Evolutionary conservation across 352 stramenopile genomes (phyloP).

Genomic region (Phytopythium aichiense): DNA sequence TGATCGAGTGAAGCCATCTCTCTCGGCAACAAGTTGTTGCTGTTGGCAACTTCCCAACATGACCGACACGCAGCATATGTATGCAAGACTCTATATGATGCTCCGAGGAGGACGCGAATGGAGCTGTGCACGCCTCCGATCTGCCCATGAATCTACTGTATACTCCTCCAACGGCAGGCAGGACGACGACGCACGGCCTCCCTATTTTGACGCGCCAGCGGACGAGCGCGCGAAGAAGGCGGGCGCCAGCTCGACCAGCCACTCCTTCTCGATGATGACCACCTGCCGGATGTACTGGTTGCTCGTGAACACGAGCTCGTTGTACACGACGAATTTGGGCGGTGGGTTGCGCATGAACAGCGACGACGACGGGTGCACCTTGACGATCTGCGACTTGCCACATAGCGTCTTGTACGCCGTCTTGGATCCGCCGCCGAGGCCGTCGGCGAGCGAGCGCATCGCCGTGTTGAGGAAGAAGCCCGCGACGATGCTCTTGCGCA

Average conservation of each 20-base stretch:
- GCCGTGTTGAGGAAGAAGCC: constrained; percentile 89
- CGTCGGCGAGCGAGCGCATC: constrained; percentile 78
- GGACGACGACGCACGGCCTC: not conserved
- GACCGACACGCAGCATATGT: too few species aligned
- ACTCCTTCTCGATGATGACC: constrained; percentile 87
- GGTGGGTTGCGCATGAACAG: constrained; percentile 87
- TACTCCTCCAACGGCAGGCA: too few species aligned
- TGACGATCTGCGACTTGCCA: constrained; percentile 75
- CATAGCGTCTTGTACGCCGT: constrained; percentile 87
- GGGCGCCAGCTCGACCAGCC: constrained; percentile 80
- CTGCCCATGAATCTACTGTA: too few species aligned
- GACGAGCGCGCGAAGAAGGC: constrained; percentile 71
- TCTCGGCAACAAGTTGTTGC: not conserved
- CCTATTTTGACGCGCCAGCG: not conserved
- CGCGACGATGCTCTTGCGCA: constrained; percentile 85
- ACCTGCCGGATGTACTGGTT: constrained; percentile 90
- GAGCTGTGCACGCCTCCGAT: too few species aligned
- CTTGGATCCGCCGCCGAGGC: constrained; percentile 54
- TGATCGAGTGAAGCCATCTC: not conserved
- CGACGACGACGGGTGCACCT: constrained; percentile 87
- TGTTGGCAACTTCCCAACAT: not conserved
- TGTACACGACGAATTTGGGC: constrained; percentile 85
- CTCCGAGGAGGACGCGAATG: too few species aligned
- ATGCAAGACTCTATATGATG: too few species aligned
- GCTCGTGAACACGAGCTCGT: constrained; percentile 89